Percentiles rank a stretch among this genome's conserved stretches.
phyloP scores from a whole-genome alignment of 441 rosid genomes.

The Jatropha podagrica region DNA sequence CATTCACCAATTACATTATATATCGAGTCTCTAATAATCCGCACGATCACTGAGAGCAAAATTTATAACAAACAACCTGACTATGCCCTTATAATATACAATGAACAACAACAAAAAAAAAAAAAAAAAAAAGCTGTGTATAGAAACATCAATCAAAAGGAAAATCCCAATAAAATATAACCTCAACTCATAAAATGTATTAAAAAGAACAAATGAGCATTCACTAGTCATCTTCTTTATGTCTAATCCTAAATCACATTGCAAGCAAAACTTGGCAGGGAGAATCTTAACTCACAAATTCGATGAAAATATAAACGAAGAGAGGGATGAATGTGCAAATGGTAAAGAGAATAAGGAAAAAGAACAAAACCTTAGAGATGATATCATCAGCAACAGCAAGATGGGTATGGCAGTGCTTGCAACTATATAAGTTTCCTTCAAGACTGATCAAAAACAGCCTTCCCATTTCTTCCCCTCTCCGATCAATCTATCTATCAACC shows the following conservation, averaged over 20 bases:
- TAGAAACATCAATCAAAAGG: neutral
- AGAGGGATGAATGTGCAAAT: too few relatives aligned
- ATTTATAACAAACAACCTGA: neutral
- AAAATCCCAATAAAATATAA: neutral
- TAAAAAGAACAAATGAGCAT: neutral
- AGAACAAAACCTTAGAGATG: conserved; percentile 54
- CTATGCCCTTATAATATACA: neutral
- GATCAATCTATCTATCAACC: neutral
- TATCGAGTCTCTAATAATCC: neutral
- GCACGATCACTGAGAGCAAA: neutral
- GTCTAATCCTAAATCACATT: neutral
- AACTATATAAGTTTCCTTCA: conserved; percentile 60
- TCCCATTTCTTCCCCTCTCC: conserved; percentile 47
- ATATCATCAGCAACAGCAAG: conserved; percentile 55
- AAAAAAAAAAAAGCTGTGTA: neutral
- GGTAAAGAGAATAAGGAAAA: too few relatives aligned
- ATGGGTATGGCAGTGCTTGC: conserved; percentile 70
- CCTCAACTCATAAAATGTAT: neutral
- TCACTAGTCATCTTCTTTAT: neutral
- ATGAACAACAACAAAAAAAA: neutral
- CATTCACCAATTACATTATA: neutral
- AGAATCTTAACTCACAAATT: neutral
- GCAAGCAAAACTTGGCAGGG: neutral
- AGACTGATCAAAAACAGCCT: conserved; percentile 57
- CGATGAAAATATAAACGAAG: neutral